Base-by-base conservation (phyloP, 192 early-diverging fungal species). In the Lunasporangiospora selenospora region DNA sequence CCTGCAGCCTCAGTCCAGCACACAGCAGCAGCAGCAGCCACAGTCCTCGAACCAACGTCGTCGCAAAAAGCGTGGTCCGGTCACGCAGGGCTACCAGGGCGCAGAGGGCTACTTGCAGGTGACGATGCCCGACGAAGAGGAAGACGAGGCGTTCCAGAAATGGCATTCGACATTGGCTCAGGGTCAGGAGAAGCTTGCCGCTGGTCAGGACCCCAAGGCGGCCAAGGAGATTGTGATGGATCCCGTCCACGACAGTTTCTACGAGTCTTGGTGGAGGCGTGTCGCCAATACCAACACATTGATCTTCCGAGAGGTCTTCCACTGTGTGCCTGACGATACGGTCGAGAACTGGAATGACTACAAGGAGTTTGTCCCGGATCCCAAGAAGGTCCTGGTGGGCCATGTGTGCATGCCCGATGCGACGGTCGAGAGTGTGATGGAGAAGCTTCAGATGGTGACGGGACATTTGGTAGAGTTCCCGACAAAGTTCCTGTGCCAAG, bases 311-410 rank as follows among this genome's bases (percentile, higher is more conserved):
- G 83, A 91, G 18, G 88, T 95, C 9, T 96, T 96, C 78, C 86
- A 87, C 30, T 92, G 90, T 67, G 87, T 94, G 18, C 94, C 94
- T 15, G 93, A 96, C 56, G 88, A 95, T 46, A 90, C 53, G 62
- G 50, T 84, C 18, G 60, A 65, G 42, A 78, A 55, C 40, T 84
- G 82, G 82, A 75, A 84, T 4, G 64, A 82, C 7, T 85, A 85
- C 69, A 75, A 79, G 33, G 52, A 53, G 23, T 85, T 83, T 48
- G 66, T 78, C 21, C 81, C 84, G 21, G 56, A 82, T 32, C 41
- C 80, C 26, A 65, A 58, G 31, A 76, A 70, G 42, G 58, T 85
- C 1, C 53, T 71, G 16, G 63, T 66, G 45, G 81, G 84, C 30
- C 84, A 85, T 55, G 80, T 84, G 30, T 51, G 29, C 24, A 77